Evolutionary conservation across 2,329 filamentous ascomycete species (phyloP), one percentile per base, ranked within the genome.

Genomic region (Raffaelea arxii): DNA sequence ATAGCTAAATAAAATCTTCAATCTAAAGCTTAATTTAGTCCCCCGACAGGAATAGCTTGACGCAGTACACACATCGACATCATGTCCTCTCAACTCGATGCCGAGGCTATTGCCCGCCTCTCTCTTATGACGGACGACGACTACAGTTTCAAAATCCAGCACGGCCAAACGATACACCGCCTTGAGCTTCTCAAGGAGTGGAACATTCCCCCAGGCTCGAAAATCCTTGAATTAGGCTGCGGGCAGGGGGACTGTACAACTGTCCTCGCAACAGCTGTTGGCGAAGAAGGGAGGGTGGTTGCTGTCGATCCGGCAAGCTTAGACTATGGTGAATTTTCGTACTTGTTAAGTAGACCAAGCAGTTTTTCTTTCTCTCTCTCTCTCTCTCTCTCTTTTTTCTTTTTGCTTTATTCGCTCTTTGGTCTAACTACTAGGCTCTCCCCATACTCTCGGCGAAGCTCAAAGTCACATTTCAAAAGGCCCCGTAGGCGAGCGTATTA

Each of bases 241-340:
- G 77, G 77, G 1, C 77, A 80, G 53, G 77, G 77, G 2, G 74
- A 75, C 49, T 72, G 69, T 53, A 79, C 77, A 2, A 64, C 69
- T 12, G 71, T 70, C 3, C 66, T 80, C 18, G 77, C 76, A 40
- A 56, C 65, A 53, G 65, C 64, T 19, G 66, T 74, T 1, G 68
- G 70, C 3, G 55, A 64, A 12, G 25, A 58, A 0, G 72, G 74
- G 1, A 60, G 59, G 41, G 61, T 78, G 14, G 67, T 69, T 44
- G 75, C 72, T 4, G 57, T 78, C 24, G 76, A 80, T 59, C 75
- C 74, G 2, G 75, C 66, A 0, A 54, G 61, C 1, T 57, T 67
- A 7, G 64, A 71, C 52, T 79, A 78, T 56, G 70, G 70, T 41
- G n/a, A n/a, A n/a, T n/a, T n/a, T n/a, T n/a, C n/a, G n/a, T n/a